phyloP scores from a whole-genome alignment of 345 rosid species.

The Draba incana region DNA sequence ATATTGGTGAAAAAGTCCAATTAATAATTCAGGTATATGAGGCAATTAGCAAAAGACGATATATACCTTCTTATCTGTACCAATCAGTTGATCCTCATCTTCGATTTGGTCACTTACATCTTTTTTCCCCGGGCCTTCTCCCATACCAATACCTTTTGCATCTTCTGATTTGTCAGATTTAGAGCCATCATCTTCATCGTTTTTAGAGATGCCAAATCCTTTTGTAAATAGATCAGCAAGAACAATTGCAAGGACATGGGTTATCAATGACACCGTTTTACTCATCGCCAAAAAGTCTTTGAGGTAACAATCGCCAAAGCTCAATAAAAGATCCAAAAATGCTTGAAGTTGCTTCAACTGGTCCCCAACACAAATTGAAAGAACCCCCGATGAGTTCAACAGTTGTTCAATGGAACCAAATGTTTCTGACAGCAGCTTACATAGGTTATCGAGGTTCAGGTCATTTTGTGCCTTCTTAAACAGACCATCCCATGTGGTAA shows the following conservation, averaged over 20 bases:
- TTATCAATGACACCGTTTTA: slow-evolving; percentile 67
- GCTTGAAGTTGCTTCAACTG: slow-evolving; percentile 54
- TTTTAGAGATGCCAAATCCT: slow-evolving; percentile 70
- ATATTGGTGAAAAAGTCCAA: slow-evolving; percentile 16
- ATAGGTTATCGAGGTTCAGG: slow-evolving; percentile 54
- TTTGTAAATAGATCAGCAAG: slow-evolving; percentile 71
- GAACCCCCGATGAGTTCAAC: slow-evolving; percentile 45
- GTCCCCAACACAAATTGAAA: slow-evolving; percentile 49
- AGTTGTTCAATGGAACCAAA: slow-evolving; percentile 55
- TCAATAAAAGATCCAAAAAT: slow-evolving; percentile 58
- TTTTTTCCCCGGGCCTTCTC: slow-evolving; percentile 77
- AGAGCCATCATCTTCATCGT: slow-evolving; percentile 65
- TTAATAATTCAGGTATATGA: slow-evolving; percentile 8
- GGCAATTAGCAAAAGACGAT: slow-evolving; percentile 10
- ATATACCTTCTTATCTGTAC: slow-evolving; percentile 66
- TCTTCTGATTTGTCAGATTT: slow-evolving; percentile 49
- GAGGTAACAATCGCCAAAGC: slow-evolving; percentile 62
- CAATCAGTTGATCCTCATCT: slow-evolving; percentile 88
- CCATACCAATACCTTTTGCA: slow-evolving; percentile 91
- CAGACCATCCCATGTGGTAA: slow-evolving; percentile 70
- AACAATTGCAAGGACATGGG: slow-evolving; percentile 74
- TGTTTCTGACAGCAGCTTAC: slow-evolving; percentile 53
- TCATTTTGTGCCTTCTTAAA: slow-evolving; percentile 53
- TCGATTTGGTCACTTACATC: slow-evolving; percentile 92
- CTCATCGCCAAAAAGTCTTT: slow-evolving; percentile 67